Percentiles rank a stretch among this genome's conserved stretches.
These are phyloP conservation scores for Favolaschia claudopus DNA, from an alignment of 768 basidiomycete genomes.

Conservation along the genomic window DNA sequence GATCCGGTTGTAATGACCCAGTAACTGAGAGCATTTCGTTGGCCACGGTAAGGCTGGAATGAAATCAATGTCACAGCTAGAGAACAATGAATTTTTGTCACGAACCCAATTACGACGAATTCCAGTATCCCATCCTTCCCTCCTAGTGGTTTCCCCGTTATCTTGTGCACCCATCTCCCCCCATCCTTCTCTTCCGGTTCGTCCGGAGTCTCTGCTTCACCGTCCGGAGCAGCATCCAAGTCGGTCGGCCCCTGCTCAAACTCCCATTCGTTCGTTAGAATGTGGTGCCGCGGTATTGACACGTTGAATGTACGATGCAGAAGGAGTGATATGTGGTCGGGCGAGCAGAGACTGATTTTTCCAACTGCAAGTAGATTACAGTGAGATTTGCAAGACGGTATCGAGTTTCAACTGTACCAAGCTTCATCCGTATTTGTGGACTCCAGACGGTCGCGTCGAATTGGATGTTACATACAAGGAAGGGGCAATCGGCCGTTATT, in stretches of 20 bases:
- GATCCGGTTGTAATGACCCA: conserved; percentile 81
- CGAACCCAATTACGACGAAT: conserved; percentile 91
- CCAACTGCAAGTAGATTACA: conserved; percentile 62
- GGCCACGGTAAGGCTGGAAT: conserved; percentile 78
- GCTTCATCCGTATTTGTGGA: conserved; percentile 80
- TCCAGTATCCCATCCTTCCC: conserved; percentile 70
- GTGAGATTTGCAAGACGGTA: too few relatives aligned
- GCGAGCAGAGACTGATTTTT: conserved; percentile 88
- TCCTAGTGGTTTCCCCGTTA: conserved; percentile 75
- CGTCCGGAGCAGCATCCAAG: conserved; percentile 73
- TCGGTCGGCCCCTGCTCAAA: conserved; percentile 89
- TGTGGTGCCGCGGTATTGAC: conserved; percentile 92
- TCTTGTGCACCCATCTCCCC: conserved; percentile 82
- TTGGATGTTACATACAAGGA: conserved; percentile 72
- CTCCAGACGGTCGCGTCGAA: conserved; percentile 93
- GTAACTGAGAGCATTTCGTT: conserved; percentile 93
- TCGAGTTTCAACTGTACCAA: too few relatives aligned
- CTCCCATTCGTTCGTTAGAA: conserved; percentile 79
- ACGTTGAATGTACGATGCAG: conserved; percentile 94
- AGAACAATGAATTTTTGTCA: conserved; percentile 11
- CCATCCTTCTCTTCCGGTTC: conserved; percentile 50
- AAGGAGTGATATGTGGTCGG: conserved; percentile 91
- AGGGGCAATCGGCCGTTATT: conserved; percentile 87
- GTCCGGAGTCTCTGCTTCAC: conserved; percentile 28
- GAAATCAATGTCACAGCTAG: conserved; percentile 10